Conservation (phyloP, 805 yeast species). For the Kregervanrija fluxuum region DNA sequence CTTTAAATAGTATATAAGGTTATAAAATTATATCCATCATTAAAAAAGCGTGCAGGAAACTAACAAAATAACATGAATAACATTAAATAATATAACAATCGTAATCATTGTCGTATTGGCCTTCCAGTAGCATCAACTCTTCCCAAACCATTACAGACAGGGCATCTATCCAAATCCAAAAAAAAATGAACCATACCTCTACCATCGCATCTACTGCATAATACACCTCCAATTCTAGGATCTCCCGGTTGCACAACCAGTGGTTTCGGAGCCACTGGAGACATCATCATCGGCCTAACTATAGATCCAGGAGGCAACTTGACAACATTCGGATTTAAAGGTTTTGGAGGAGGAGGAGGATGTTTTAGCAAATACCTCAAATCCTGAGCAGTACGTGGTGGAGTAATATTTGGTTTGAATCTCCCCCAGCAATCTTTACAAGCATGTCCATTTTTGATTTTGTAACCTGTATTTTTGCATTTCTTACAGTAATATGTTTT, state of each 20-base stretch:
- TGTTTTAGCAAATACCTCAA: conserved; percentile 9
- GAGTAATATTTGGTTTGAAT: conserved; percentile 31
- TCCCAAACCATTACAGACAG: conserved; percentile 63
- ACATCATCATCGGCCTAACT: background rate
- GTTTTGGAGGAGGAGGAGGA: conserved; percentile 9
- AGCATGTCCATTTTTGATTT: conserved; percentile 48
- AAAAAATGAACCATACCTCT: conserved; percentile 48
- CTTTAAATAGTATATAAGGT: background rate
- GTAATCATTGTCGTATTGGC: conserved; percentile 4
- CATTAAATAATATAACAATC: background rate
- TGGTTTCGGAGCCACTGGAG: conserved; percentile 16
- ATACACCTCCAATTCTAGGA: conserved; percentile 63
- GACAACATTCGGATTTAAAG: conserved; percentile 20
- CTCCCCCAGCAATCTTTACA: conserved; percentile 67
- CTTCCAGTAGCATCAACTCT: conserved; percentile 29
- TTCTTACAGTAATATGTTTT: conserved; percentile 51
- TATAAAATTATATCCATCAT: background rate
- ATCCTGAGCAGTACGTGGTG: conserved; percentile 15
- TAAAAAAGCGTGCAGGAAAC: background rate
- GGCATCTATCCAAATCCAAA: conserved; percentile 56
- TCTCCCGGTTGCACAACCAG: conserved; percentile 66
- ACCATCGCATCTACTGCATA: conserved; percentile 72
- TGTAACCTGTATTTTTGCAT: conserved; percentile 69
- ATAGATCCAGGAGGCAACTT: conserved; percentile 22
- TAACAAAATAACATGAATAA: background rate